Percentiles rank a stretch among this genome's conserved stretches.
Evolutionary conservation across 805 yeast genomes (phyloP).

Genomic region (Saturnispora gosingensis): DNA sequence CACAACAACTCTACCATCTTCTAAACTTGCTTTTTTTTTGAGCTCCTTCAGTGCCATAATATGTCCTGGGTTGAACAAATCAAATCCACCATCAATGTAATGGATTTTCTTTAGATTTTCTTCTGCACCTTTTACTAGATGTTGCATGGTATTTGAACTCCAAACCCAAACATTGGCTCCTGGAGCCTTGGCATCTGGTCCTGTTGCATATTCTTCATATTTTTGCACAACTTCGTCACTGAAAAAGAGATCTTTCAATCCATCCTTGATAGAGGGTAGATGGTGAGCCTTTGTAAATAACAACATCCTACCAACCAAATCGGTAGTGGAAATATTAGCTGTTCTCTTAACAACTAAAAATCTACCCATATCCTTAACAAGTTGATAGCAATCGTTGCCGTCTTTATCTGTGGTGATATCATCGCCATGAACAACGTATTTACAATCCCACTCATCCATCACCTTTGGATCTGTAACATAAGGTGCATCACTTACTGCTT

Average conservation of each 20-base stretch:
- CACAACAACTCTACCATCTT: slow-evolving; percentile 38
- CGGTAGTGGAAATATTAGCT: slow-evolving; percentile 90
- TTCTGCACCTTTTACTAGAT: slow-evolving; percentile 24
- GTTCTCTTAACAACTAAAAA: slow-evolving; percentile 90
- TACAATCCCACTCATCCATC: slow-evolving; percentile 65
- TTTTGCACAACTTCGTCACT: slow-evolving; percentile 31
- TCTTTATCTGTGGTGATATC: slow-evolving; percentile 95
- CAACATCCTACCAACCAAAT: slow-evolving; percentile 83
- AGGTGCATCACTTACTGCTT: slow-evolving; percentile 71
- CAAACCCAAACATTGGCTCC: slow-evolving; percentile 51
- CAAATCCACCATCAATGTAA: slow-evolving; percentile 81
- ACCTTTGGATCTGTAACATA: slow-evolving; percentile 84
- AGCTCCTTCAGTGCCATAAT: slow-evolving; percentile 58
- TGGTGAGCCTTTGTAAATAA: slow-evolving; percentile 53
- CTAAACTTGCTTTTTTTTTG: slow-evolving; percentile 28
- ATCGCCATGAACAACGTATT: slow-evolving; percentile 96
- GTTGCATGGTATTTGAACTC: slow-evolving; percentile 18
- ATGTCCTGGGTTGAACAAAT: slow-evolving; percentile 89
- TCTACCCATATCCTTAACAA: slow-evolving; percentile 74
- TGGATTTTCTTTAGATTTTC: slow-evolving; percentile 20
- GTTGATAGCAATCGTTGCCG: slow-evolving; percentile 88
- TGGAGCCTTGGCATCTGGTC: slow-evolving; percentile 44
- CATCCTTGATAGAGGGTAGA: slow-evolving; percentile 27
- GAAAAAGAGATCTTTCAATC: slow-evolving; percentile 21
- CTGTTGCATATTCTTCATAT: slow-evolving; percentile 52